A percentile compares a stretch with the other conserved stretches of the same genome.
Evolutionary conservation across 2,329 filamentous ascomycete species (phyloP).

Genomic region (Aspergillus hortae): DNA sequence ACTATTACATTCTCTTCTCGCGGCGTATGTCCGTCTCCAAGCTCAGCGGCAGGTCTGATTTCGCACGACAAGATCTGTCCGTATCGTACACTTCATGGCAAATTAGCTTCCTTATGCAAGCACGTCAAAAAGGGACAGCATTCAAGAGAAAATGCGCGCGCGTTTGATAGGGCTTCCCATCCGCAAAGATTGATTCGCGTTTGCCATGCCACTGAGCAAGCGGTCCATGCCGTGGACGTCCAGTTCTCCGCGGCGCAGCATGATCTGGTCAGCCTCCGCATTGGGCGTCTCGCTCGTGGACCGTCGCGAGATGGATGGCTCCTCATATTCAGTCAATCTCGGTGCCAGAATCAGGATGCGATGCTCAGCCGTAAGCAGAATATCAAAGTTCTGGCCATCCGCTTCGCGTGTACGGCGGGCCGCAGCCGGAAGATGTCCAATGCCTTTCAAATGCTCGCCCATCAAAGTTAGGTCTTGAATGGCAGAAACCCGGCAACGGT

Average conservation of each 20-base stretch:
- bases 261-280: constrained; percentile 37
- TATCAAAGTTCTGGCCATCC: constrained; percentile 29
- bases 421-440: constrained; percentile 34
- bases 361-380: constrained; percentile 40
- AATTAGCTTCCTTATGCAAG: too few relatives aligned
- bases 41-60: too few relatives aligned
- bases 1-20: background rate
- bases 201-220: constrained; percentile 42
- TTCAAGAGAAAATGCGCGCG: constrained; percentile 33
- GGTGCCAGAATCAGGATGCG: constrained; percentile 38
- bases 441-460: constrained; percentile 39
- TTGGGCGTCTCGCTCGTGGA: constrained; percentile 16
- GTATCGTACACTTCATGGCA: too few relatives aligned
- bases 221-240: constrained; percentile 48
- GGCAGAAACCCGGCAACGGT: constrained; percentile 35
- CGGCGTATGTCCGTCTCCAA: background rate
- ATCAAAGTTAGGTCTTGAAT: constrained; percentile 38
- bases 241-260: constrained; percentile 41
- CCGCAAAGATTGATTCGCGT: constrained; percentile 24
- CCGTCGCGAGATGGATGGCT: constrained; percentile 7
- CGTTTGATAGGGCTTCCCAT: constrained; percentile 37
- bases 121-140: background rate
- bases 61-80: background rate
- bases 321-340: constrained; percentile 24
- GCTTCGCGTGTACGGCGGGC: constrained; percentile 20